Base-by-base conservation (phyloP, 306 rosid genomes). In the Malus sylvestris region DNA sequence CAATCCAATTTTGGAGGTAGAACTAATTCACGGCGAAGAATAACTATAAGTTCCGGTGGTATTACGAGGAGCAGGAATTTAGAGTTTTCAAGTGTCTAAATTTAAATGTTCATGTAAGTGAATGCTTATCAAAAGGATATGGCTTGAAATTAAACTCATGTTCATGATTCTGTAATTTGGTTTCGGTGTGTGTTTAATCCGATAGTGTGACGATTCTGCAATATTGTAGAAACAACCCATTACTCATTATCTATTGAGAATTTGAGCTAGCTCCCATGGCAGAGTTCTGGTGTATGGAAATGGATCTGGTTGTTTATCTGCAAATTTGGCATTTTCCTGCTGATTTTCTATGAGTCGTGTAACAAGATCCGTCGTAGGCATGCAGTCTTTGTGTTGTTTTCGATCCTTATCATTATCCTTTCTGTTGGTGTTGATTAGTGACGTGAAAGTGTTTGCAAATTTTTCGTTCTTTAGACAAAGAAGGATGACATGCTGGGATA, bases 401-500 rank as follows among this genome's bases (percentile, higher is more conserved):
- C 3, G 46, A 23, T 42, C 33, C 11, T 20, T 44, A 45, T 38
- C 42, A 7, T 35, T 35, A 6, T 35, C 40, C 40, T 35, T 35
- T 35, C 6, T 35, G 40, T 6, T 35, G 42, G 42, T 38, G 42
- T 38, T 38, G 42, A 7, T 38, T 2, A 38, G 42, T 38, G 9
- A 38, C 42, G 42, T 38, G 42, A 38, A 58, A 27, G 38, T 10
- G 30, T n/a, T 15, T 38, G 4, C 13, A 18, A 12, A 15, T 25
- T 10, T 25, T 60, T 15, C 25, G 61, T 78, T 74, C 25, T 80
- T 77, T 81, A 95, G 98, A 82, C 75, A 6, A 90, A 89, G 83
- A 86, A 87, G 80, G 98, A 95, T 62, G 87, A 75, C 38, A 77
- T 82, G 85, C 75, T 89, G 82, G 72, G 67, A 4, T 79, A 70